Base-by-base conservation (phyloP, 306 rosid species). In the Erythrophleum fordii region DNA sequence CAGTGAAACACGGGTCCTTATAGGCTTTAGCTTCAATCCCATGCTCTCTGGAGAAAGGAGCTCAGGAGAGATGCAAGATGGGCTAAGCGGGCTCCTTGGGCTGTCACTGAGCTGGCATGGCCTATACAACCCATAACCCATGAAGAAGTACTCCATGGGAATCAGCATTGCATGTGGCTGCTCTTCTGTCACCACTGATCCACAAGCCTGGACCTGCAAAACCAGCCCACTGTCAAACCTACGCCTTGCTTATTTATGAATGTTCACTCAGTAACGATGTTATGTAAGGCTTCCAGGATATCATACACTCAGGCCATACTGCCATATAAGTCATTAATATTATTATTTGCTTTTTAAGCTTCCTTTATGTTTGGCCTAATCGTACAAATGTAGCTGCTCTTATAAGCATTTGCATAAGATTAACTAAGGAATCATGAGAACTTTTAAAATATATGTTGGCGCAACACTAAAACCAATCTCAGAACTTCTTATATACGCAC, bases 141-240 rank as follows among this genome's bases (percentile, higher is more conserved):
- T 93, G 42, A 95, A 80, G 90, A 95, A 95, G 78, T 91, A 95
- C 83, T 95, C 99, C 97, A 95, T 89, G 0, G 99, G 99, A 82
- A 95, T 93, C 81, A 95, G 89, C 99, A 95, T 95, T 81, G 99
- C 98, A 37, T 95, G 98, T 44, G 99, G 99, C 71, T 95, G 99
- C 85, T 95, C 99, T 80, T 95, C 99, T 29, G 98, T 95, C 65
- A 95, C 99, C 98, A 95, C 92, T 37, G 99, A 95, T 60, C 99
- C 99, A 82, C 99, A 95, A 86, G 97, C 94, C 86, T 93, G 98
- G 76, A 95, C 99, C 99, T 95, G 85, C 78, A 60, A 51, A 5
- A 53, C 73, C 62, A 75, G 65, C 46, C 78, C 72, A 68, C 14
- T 51, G 79, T 64, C 77, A 49, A 11, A 52, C 5, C 64, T 12